Conservation (phyloP, 345 rosid species). For the Hirschfeldia incana region DNA sequence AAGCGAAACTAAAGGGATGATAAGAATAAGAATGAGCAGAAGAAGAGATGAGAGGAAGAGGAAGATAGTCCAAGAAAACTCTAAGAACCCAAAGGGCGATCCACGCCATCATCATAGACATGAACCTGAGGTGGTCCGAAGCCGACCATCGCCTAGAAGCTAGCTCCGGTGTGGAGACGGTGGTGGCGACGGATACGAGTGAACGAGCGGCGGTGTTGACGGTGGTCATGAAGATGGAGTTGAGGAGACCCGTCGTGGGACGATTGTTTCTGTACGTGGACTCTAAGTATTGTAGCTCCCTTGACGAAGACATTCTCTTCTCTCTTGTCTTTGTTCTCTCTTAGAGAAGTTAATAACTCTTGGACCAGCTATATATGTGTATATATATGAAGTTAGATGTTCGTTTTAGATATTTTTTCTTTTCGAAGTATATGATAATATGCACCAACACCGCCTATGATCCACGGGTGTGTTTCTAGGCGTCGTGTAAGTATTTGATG, state of each 20-base stretch:
- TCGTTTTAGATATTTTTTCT: slow-evolving; percentile 34
- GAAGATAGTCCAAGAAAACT: slow-evolving; percentile 63
- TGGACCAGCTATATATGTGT: neutral
- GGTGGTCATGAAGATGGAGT: slow-evolving; percentile 64
- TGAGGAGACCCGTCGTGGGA: slow-evolving; percentile 48
- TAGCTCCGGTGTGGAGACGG: slow-evolving; percentile 40
- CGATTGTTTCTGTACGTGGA: slow-evolving; percentile 42
- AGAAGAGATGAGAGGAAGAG: slow-evolving; percentile 34
- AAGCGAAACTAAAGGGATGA: slow-evolving; percentile 41
- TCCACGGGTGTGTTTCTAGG: slow-evolving; percentile 27
- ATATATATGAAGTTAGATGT: slow-evolving; percentile 11
- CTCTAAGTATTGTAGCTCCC: slow-evolving; percentile 42
- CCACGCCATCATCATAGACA: slow-evolving; percentile 76
- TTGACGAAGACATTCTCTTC: slow-evolving; percentile 33
- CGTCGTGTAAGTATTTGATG: slow-evolving; percentile 36
- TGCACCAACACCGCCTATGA: slow-evolving; percentile 44
- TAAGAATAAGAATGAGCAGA: slow-evolving; percentile 25
- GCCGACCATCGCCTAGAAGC: slow-evolving; percentile 53
- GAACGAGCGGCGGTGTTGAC: slow-evolving; percentile 62
- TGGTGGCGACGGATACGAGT: slow-evolving; percentile 59
- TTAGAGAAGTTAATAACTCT: neutral
- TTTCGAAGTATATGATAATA: slow-evolving; percentile 31
- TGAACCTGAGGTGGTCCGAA: slow-evolving; percentile 67
- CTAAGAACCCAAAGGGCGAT: slow-evolving; percentile 60
- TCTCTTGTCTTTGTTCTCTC: neutral